Base-by-base conservation (phyloP, 768 basidiomycete species). In the Macrolepiota albuminosa region DNA sequence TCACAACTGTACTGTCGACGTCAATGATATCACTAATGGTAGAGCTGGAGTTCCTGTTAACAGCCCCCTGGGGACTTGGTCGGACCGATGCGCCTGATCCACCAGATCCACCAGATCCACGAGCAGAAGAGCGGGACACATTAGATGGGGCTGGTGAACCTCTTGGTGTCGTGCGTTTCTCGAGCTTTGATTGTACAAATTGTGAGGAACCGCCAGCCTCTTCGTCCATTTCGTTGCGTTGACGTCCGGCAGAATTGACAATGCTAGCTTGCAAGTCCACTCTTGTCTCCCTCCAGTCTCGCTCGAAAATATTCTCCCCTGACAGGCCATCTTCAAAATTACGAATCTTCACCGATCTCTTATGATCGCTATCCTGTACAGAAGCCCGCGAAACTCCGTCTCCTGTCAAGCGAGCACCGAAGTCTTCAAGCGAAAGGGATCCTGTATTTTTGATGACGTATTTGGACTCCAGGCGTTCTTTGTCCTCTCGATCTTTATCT, bases 251-350 rank as follows among this genome's bases (percentile, higher is more conserved):
- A 31, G 67, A 31, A 36, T 61, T 54, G 39, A 69, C 62, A 29
- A 64, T 61, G 13, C 74, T 74, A 26, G 68, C 67, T 34, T 80
- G 77, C 48, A 76, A 66, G 26, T 76, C 71, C 59, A 85, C 67
- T 54, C 89, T 78, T 3, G 86, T 84, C 71, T 91, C 90, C 51
- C 88, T 78, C 88, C 89, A 92, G 69, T 92, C 91, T 31, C 89
- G 78, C 58, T 80, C 77, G 69, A 89, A 90, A 3, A 90, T 63
- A 59, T 78, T 85, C 65, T 92, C 89, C 0, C 79, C 73, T 0
- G 79, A 76, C 7, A 87, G 64, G 0, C 82, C 83, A 62, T 91
- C 90, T 67, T 88, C 84, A 61, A 91, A 88, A 11, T 77, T 73
- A n/a, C 82, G 76, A 9, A 85, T 64, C 56, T 80, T 79, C 13